Base-by-base conservation (phyloP, 2,329 filamentous ascomycete genomes). In the Reticulascus tulasneorum region DNA sequence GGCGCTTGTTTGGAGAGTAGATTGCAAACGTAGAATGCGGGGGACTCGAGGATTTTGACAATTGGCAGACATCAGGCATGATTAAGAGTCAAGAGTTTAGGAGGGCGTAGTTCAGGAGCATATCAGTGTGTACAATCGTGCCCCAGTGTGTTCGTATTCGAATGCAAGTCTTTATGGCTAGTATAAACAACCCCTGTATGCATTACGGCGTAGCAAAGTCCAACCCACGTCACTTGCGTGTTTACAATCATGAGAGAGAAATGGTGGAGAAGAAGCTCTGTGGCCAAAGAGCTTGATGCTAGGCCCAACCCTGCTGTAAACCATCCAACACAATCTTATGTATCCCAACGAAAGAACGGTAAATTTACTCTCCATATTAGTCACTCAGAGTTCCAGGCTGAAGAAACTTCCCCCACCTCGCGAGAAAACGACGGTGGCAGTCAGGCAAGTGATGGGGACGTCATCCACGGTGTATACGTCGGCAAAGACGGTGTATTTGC, bases 401-500 rank as follows among this genome's bases (percentile, higher is more conserved):
- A 65, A 63, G 40, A 61, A 56, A 21, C 25, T 32, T 24, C 27
- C 52, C 48, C 62, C 60, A 37, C 62, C 65, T 35, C 57, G 46
- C 23, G 53, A 52, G 57, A 93, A 91, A 28, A 63, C 56, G 40
- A 93, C 79, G 7, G 70, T 75, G 16, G 89, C 89, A 37, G 83
- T 82, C 55, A 98, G 72, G 66, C 93, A 98, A 42, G 90, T 94
- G 47, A 98, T 84, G 55, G 79, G 81, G 47, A 81, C 70, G 38
- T 77, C 71, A 33, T 94, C 81, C 42, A 69, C 73, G 48, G 78
- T 88, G 63, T 79, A 84, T 31, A 94, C 91, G 56, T 97, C 86
- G 26, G 91, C 93, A 24, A 82, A 66, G 23, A 98, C 93, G 13
- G 77, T 85, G 74, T 96, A 98, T 55, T 80, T 90, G 58, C 90